Evolutionary conservation across 2,329 filamentous ascomycete species (phyloP).

Genomic region (Stagonosporopsis cucurbitacearum): DNA sequence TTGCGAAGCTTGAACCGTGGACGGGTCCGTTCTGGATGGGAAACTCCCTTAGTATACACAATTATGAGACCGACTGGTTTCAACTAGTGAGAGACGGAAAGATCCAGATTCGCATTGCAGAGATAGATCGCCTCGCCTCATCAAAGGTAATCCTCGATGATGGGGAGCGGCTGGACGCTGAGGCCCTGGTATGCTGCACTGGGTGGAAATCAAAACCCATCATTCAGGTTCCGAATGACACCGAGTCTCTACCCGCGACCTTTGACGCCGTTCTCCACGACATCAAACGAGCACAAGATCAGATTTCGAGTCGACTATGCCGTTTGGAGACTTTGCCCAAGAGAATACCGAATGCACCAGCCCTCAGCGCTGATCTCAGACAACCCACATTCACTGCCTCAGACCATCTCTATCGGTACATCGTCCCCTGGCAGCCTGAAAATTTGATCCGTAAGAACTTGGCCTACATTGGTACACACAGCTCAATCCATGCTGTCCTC

Average conservation of each 20-base stretch:
- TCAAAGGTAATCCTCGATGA: neutral
- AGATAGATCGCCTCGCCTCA: neutral
- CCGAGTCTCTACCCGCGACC: neutral
- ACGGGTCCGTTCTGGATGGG: neutral
- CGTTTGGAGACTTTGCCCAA: neutral
- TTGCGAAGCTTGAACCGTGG: neutral
- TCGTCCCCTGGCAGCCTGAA: neutral
- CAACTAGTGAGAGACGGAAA: neutral
- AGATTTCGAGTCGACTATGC: neutral
- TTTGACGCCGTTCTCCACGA: neutral
- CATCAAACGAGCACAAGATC: neutral
- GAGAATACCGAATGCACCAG: neutral
- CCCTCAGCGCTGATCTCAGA: neutral
- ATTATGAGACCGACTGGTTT: neutral
- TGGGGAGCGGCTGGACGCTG: neutral
- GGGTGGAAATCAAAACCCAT: neutral
- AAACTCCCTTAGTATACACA: neutral
- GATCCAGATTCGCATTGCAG: neutral
- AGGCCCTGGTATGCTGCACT: neutral
- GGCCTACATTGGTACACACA: neutral
- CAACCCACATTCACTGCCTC: neutral
- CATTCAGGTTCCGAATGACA: neutral
- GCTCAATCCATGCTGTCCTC: neutral
- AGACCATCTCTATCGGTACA: neutral
- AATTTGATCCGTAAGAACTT: neutral